Evolutionary conservation across 108 stramenopile genomes (phyloP).

Genomic region (Skeletonema tropicum): DNA sequence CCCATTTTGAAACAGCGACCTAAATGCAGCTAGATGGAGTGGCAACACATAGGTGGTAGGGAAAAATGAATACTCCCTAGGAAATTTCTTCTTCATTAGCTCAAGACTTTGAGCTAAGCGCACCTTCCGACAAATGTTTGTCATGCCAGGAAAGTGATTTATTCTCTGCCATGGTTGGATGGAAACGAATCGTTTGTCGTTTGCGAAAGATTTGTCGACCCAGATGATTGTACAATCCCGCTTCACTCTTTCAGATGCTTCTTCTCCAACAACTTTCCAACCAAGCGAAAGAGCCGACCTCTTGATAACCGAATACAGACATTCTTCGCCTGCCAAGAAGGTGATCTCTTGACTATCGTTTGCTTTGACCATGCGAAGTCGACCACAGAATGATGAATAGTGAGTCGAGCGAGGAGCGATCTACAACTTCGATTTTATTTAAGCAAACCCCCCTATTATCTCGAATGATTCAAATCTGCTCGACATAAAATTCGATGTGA

Average conservation of each 20-base stretch:
- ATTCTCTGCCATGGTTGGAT: conserved; percentile 73
- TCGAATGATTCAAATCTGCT: too few species aligned
- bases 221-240: conserved; percentile 70
- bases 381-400: too few species aligned
- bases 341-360: conserved; percentile 18
- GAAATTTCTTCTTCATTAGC: conserved; percentile 70
- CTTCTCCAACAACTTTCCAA: conserved; percentile 53
- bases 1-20: conserved; percentile 57
- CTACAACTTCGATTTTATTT: background rate
- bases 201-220: conserved; percentile 69
- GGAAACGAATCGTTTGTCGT: conserved; percentile 60
- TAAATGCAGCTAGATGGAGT: conserved; percentile 60
- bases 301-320: conserved; percentile 47
- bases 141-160: conserved; percentile 92
- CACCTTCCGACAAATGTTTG: conserved; percentile 76
- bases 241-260: conserved; percentile 39
- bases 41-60: conserved; percentile 80
- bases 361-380: background rate
- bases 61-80: conserved; percentile 73
- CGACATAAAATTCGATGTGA: background rate
- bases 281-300: conserved; percentile 38
- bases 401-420: background rate
- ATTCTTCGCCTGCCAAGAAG: conserved; percentile 51
- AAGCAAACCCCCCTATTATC: background rate
- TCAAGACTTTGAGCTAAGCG: conserved; percentile 82